Evolutionary conservation across 306 rosid genomes (phyloP), one percentile per base, ranked within the genome.

Genomic region (Inga oerstediana): DNA sequence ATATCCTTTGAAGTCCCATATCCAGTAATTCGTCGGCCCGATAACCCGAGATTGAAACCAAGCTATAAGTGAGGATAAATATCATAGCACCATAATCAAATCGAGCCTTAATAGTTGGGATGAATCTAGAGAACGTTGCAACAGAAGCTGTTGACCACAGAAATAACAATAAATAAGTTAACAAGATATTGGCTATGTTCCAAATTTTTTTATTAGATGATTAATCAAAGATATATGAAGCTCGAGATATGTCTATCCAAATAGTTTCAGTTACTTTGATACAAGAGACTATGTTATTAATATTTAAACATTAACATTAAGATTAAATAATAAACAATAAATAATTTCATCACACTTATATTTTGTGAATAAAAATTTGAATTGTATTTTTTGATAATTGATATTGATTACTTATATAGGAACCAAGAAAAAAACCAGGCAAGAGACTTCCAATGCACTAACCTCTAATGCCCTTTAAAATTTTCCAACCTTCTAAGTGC

Each of bases 21-120:
- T 2, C 46, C 2, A 94, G 79, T 75, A 94, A 70, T 19, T 90
- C 44, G 6, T 86, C 90, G 5, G 90, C 89, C 14, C 97, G 82
- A 65, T 87, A 94, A 45, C 99, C 92, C 0, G 97, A 91, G 24
- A 96, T 77, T 0, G 98, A 80, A 49, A 96, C 89, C 79, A 96
- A 82, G 77, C 99, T 85, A 89, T 91, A 96, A 10, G 99, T 96
- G 82, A 96, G 93, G 85, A 96, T 89, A 88, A 94, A 96, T 84
- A 94, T 85, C 90, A 92, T 2, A 14, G 89, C 85, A 35, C 97
- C 98, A 41, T 96, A 96, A 75, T 96, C 99, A 75, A 94, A 96
- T 67, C 97, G 91, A 8, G 89, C 81, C 80, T 94, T 96, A 48
- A 96, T 77, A 10, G 85, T 79, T 0, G 99, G 99, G 39, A 96